phyloP scores from a whole-genome alignment of 2,329 filamentous ascomycete genomes.

The Sclerotinia minor region DNA sequence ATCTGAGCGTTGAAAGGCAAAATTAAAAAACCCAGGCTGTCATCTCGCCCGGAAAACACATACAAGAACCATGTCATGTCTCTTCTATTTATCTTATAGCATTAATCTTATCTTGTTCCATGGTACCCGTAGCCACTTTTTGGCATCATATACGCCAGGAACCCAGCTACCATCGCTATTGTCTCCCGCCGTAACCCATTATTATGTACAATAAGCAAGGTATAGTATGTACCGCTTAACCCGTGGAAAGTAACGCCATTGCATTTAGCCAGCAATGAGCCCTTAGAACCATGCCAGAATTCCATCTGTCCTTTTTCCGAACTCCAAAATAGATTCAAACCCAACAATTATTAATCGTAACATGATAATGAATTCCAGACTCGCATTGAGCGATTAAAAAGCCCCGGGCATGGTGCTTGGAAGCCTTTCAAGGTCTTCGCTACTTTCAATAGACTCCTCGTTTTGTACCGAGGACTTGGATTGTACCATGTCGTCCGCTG shows the following conservation, averaged over 20 bases:
- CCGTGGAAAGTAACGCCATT: constrained; percentile 19
- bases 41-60: not conserved
- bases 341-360: constrained; percentile 21
- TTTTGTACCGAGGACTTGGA: constrained; percentile 33
- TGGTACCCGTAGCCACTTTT: not conserved
- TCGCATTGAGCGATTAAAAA: constrained; percentile 9
- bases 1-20: not conserved
- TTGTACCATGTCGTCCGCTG: constrained; percentile 32
- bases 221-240: constrained; percentile 17
- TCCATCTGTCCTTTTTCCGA: constrained; percentile 4
- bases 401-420: constrained; percentile 43
- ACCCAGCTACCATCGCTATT: constrained; percentile 9
- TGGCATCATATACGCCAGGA: constrained; percentile 15
- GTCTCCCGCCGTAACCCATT: constrained; percentile 13
- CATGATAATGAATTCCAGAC: constrained; percentile 7
- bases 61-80: constrained; percentile 5
- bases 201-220: constrained; percentile 22
- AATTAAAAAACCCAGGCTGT: not conserved
- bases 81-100: constrained; percentile 10
- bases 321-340: constrained; percentile 10
- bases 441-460: constrained; percentile 34
- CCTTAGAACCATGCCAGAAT: constrained; percentile 6
- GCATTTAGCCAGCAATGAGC: constrained; percentile 15
- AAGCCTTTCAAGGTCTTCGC: constrained; percentile 28
- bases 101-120: constrained; percentile 15